phyloP scores from a whole-genome alignment of 176 grass and related monocot genomes.

The Phyllostachys edulis region DNA sequence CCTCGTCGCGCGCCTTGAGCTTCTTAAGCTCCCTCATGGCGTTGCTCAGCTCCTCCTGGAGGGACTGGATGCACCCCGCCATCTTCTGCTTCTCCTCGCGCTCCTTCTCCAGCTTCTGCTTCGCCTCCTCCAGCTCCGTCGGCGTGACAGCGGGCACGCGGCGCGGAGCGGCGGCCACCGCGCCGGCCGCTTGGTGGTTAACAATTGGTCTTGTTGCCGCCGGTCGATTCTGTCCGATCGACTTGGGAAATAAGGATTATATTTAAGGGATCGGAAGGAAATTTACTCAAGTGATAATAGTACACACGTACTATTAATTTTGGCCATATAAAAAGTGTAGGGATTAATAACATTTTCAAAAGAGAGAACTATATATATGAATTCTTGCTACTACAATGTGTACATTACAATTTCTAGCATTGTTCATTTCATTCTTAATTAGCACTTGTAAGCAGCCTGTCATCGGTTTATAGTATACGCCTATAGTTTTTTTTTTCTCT shows the following conservation, averaged over 20 bases:
- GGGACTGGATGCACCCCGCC: slow-evolving; percentile 55
- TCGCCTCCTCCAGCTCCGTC: slow-evolving; percentile 56
- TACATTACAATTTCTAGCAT: too few species aligned
- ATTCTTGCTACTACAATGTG: too few species aligned
- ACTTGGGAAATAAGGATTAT: neutral
- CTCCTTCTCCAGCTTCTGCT: slow-evolving; percentile 56
- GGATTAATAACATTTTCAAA: too few species aligned
- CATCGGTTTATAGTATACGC: too few species aligned
- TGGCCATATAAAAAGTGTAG: neutral
- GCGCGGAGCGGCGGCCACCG: neutral
- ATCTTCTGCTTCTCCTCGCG: slow-evolving; percentile 63
- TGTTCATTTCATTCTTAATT: too few species aligned
- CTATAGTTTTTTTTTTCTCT: too few species aligned
- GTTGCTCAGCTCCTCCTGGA: slow-evolving; percentile 63
- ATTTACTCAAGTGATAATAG: neutral
- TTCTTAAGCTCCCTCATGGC: slow-evolving; percentile 62
- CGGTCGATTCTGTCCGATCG: slow-evolving; percentile 31
- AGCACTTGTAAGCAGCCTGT: too few species aligned
- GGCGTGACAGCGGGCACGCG: neutral
- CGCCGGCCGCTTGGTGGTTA: neutral
- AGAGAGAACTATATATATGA: neutral
- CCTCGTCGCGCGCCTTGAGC: slow-evolving; percentile 48
- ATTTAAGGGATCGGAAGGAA: neutral
- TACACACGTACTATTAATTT: neutral
- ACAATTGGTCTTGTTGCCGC: neutral